A percentile compares a stretch with the other conserved stretches of the same genome.
Conservation (phyloP, 2,329 filamentous ascomycete genomes). For the Aspergillus pseudotamarii region DNA sequence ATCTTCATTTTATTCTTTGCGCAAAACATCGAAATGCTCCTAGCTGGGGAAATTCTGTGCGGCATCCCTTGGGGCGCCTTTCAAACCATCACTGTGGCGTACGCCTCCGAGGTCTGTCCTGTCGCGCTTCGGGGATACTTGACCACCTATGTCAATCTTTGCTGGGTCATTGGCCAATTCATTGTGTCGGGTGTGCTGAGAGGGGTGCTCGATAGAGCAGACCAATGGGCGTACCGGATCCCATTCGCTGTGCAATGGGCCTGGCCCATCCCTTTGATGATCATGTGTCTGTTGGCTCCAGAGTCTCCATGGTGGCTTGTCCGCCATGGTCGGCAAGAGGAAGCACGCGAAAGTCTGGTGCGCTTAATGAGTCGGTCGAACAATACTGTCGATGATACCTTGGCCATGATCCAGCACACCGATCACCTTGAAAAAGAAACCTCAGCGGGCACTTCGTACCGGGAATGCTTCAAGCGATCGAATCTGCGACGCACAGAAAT, state of each 20-base stretch:
- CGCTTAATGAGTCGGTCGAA: no score
- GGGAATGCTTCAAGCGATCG: not conserved
- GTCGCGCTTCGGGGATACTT: slow-evolving; percentile 25
- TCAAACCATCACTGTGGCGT: slow-evolving; percentile 32
- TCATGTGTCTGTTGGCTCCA: slow-evolving; percentile 29
- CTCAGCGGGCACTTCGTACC: not conserved
- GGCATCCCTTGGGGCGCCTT: slow-evolving; percentile 46
- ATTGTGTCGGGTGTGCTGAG: slow-evolving; percentile 39
- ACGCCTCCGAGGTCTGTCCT: slow-evolving; percentile 22
- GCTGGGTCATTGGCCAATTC: slow-evolving; percentile 34
- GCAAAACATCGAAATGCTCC: slow-evolving; percentile 34
- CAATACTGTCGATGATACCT: not conserved
- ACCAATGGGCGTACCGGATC: slow-evolving; percentile 42
- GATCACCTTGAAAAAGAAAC: not conserved
- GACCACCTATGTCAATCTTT: not conserved
- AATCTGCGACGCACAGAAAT: not conserved
- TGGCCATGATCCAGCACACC: not conserved
- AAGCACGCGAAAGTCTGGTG: slow-evolving; percentile 25
- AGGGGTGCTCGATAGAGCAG: slow-evolving; percentile 30
- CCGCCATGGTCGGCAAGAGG: slow-evolving; percentile 36
- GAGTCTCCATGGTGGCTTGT: slow-evolving; percentile 45
- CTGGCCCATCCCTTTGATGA: slow-evolving; percentile 27
- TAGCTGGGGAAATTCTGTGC: slow-evolving; percentile 41
- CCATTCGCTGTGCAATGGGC: slow-evolving; percentile 40
- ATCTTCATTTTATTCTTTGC: slow-evolving; percentile 48